phyloP scores from a whole-genome alignment of 345 rosid genomes.

The Camelina neglecta region DNA sequence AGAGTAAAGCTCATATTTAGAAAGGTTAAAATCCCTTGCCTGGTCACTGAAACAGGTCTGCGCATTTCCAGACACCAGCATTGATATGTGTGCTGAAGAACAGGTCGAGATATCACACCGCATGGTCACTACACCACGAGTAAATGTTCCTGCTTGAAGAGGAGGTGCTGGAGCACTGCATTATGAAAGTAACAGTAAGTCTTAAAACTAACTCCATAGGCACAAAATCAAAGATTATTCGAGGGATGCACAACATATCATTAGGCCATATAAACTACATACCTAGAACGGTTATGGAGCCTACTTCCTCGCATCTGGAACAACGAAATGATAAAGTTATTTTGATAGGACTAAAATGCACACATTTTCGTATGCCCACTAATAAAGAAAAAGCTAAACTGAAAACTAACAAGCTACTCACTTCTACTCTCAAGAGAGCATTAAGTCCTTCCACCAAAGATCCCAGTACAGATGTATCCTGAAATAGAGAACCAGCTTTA shows the following conservation, averaged over 20 bases:
- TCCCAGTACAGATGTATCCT: constrained; percentile 75
- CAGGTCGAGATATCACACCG: constrained; percentile 94
- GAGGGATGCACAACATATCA: constrained; percentile 1
- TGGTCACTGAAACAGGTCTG: constrained; percentile 98
- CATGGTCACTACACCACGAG: constrained; percentile 99
- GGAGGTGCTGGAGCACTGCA: constrained; percentile 99
- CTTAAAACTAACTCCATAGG: background rate
- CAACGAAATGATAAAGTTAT: constrained; percentile 15
- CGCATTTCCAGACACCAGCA: constrained; percentile 97
- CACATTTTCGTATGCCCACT: constrained; percentile 19
- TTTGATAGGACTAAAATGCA: background rate
- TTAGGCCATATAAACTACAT: constrained; percentile 34
- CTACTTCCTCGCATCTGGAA: constrained; percentile 94
- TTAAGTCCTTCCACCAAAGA: constrained; percentile 90
- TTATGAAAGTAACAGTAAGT: constrained; percentile 33
- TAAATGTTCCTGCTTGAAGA: constrained; percentile 97
- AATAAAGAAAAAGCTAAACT: constrained; percentile 4
- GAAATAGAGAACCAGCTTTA: constrained; percentile 40
- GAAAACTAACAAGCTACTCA: constrained; percentile 48
- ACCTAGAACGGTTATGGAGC: constrained; percentile 96
- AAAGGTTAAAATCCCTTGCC: constrained; percentile 52
- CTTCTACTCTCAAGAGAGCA: constrained; percentile 94
- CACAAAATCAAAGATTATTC: constrained; percentile 10
- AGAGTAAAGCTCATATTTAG: background rate
- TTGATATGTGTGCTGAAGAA: constrained; percentile 87